Base-by-base conservation (phyloP, 2,329 filamentous ascomycete genomes). In the Aspergillus hortae region DNA sequence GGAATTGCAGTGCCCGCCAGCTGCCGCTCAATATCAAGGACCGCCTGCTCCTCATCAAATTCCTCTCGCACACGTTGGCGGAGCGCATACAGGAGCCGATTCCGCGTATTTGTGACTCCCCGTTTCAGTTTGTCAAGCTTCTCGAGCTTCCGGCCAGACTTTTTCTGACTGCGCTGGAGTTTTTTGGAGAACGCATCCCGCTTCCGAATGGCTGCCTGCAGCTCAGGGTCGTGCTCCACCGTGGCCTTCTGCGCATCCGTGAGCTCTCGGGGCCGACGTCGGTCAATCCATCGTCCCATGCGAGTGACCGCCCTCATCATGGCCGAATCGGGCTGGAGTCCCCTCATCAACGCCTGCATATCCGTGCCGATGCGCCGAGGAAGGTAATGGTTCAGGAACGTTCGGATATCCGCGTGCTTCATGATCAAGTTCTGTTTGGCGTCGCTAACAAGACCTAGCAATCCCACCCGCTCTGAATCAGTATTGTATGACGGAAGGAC, bases 291-390 rank as follows among this genome's bases (percentile, higher is more conserved):
- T 35, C 55, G 48, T 47, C 55, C 57, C 35, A 59, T 58, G 35
- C 51, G 42, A 5, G 46, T 62, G 1, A 62, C 45, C 25, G 54
- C 58, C 47, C 53, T 49, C 21, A 10, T 49, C 21, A 57, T 55
- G 27, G 59, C 46, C 48, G 55, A 2, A 41, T 61, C 54, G 9
- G 49, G 53, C n/a, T 62, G 33, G 32, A 62, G 44, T 25, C 60
- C 54, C 25, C 48, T 55, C 17, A 66, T 61, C 6, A 61, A 40
- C 51, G 58, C 33, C 51, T 64, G 41, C 38, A 60, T 57, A 48
- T 57, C 53, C 3, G 53, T 58, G 44, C 56, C 53, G 33, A 57
- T 15, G 23, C 54, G 49, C 32, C 53, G 32, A 27, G 57, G 46
- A 52, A 52, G 54, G 48, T 61, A 58, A 45, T 59, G 52, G 33